phyloP scores from a whole-genome alignment of 768 basidiomycete species.

The Boletus reticulatus region DNA sequence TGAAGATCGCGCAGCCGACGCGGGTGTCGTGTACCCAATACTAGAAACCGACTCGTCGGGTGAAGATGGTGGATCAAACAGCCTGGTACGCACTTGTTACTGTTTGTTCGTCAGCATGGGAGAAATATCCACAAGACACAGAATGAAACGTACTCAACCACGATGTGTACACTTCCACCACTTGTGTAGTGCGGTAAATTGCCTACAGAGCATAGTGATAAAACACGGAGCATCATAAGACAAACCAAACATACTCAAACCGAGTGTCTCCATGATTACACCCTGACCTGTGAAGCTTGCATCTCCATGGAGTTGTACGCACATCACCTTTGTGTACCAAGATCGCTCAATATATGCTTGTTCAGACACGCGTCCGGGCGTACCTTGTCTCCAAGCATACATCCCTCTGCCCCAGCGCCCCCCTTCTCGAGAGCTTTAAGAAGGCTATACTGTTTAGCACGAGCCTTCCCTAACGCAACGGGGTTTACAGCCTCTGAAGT shows the following conservation, averaged over 20 bases:
- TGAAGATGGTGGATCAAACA: background rate
- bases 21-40: conserved; percentile 91
- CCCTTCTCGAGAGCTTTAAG: conserved; percentile 57
- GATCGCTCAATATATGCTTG: conserved; percentile 8
- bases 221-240: background rate
- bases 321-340: conserved; percentile 64
- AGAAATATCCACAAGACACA: background rate
- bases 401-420: conserved; percentile 16
- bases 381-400: conserved; percentile 34
- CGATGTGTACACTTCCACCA: conserved; percentile 87
- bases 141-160: conserved; percentile 70
- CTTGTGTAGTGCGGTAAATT: conserved; percentile 90
- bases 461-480: conserved; percentile 84
- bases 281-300: conserved; percentile 92
- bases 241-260: conserved; percentile 57
- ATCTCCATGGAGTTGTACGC: conserved; percentile 89
- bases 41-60: conserved; percentile 37
- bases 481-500: conserved; percentile 79
- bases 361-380: background rate
- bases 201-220: conserved; percentile 39
- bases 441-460: conserved; percentile 85
- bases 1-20: conserved; percentile 79
- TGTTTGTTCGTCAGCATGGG: conserved; percentile 20
- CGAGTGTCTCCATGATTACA: conserved; percentile 83
- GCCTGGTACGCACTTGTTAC: conserved; percentile 51